Base-by-base conservation (phyloP, 1,139 yeast species). In the Candida buenavistaensis region DNA sequence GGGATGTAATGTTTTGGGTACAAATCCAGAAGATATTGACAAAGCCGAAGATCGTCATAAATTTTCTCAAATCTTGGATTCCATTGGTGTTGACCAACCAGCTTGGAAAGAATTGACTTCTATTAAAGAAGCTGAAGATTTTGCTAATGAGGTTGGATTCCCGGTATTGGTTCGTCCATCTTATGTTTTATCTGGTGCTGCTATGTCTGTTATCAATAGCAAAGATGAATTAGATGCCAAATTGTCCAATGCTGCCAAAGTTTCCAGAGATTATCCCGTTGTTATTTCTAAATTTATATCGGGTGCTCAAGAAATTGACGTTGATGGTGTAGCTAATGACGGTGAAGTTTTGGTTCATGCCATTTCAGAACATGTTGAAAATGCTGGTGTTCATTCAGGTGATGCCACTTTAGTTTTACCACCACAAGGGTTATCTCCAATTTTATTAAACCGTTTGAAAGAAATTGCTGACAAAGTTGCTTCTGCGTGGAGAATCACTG, bases 311-410 rank as follows among this genome's bases (percentile, higher is more conserved):
- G 98, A 92, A 68, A 90, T 92, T 56, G 98, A 92, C 62, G 84
- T 92, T 50, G 98, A 92, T 67, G 97, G 88, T 42, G 98, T 92
- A 55, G 97, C 98, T 24, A 68, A 77, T 53, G 74, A 88, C 37
- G 98, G 98, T 55, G 66, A 81, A 53, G 87, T 92, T 35, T 66
- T 92, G 46, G 94, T 92, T 38, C 98, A 92, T 63, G 98, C 96
- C 39, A 87, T 92, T 40, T 88, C 97, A 41, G 98, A 92, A 68
- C 98, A 92, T 62, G 95, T 90, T 52, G 98, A 92, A 70, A 89
- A 92, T 55, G 98, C 98, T 14, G 98, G 98, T 72, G 89, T 92
- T 37, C 98, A 92, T 67, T 89, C 97, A 29, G 98, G 98, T 63
- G 98, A 92, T 64, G 98, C 98, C 32, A 89, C 97, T 26, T 77